Evolutionary conservation across 2,329 filamentous ascomycete species (phyloP).

Genomic region (Geoglossum cookeanum): DNA sequence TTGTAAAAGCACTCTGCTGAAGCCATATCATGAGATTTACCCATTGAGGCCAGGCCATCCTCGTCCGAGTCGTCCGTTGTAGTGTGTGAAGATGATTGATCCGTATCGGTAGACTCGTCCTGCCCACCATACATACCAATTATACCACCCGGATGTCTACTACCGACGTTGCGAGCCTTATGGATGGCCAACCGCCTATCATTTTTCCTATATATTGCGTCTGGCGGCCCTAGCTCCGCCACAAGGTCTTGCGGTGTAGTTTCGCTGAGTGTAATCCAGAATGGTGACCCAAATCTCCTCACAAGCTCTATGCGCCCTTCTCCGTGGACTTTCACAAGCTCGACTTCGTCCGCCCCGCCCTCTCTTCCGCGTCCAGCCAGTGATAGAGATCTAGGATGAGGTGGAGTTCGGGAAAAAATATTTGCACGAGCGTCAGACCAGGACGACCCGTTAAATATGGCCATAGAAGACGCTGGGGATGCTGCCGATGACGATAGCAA

Average conservation of each 20-base stretch:
- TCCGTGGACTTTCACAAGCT: constrained; percentile 58
- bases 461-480: constrained; percentile 66
- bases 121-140: not conserved
- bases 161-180: constrained; percentile 12
- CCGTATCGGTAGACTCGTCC: constrained; percentile 49
- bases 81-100: constrained; percentile 55
- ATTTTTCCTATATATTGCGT: constrained; percentile 83
- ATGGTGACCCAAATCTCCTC: constrained; percentile 45
- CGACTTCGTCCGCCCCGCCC: constrained; percentile 71
- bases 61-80: constrained; percentile 48
- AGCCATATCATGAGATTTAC: constrained; percentile 40
- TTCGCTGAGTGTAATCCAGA: constrained; percentile 60
- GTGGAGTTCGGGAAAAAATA: constrained; percentile 57
- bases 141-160: not conserved
- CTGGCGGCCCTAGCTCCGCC: constrained; percentile 76
- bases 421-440: constrained; percentile 68
- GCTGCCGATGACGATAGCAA: constrained; percentile 63
- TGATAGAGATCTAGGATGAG: constrained; percentile 53
- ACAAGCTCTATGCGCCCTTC: constrained; percentile 61
- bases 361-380: constrained; percentile 55
- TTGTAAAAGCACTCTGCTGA: constrained; percentile 65
- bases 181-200: constrained; percentile 82
- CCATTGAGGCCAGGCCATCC: constrained; percentile 32
- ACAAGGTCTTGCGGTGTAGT: constrained; percentile 86
- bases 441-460: constrained; percentile 73